These are phyloP conservation scores for Paramecium caudatum DNA, from an alignment of 73 alveolate species.

Conservation along the genomic window DNA sequence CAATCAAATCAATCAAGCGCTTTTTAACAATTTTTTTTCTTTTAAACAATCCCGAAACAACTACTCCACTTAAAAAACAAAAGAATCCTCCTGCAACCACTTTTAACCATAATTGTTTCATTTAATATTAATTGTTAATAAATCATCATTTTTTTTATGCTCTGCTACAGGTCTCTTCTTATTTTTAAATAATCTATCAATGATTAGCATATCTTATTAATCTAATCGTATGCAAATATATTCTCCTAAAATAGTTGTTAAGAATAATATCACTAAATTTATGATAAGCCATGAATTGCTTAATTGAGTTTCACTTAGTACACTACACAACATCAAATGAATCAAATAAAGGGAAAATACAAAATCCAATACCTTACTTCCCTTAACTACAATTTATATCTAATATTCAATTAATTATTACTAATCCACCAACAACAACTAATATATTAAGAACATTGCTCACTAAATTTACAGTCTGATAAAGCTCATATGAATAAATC, in stretches of 20 bases:
- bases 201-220: neutral
- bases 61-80: neutral
- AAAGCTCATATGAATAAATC: neutral
- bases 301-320: neutral
- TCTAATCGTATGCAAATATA: constrained; percentile 27
- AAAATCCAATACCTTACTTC: constrained; percentile 18
- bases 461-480: neutral
- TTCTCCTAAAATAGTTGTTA: constrained; percentile 22
- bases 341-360: neutral
- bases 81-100: no score
- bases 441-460: constrained; percentile 1
- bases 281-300: neutral
- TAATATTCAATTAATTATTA: neutral
- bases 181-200: constrained; percentile 48
- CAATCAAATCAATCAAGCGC: constrained; percentile 43
- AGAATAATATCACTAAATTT: neutral
- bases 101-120: neutral
- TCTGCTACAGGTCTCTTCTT: constrained; percentile 22
- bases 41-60: neutral
- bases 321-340: constrained; percentile 6
- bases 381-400: constrained; percentile 31
- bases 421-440: constrained; percentile 33
- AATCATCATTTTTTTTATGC: constrained; percentile 60
- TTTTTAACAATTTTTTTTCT: constrained; percentile 53
- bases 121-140: neutral